phyloP scores from a whole-genome alignment of 31 red algal genomes.

The Endocladia muricata region DNA sequence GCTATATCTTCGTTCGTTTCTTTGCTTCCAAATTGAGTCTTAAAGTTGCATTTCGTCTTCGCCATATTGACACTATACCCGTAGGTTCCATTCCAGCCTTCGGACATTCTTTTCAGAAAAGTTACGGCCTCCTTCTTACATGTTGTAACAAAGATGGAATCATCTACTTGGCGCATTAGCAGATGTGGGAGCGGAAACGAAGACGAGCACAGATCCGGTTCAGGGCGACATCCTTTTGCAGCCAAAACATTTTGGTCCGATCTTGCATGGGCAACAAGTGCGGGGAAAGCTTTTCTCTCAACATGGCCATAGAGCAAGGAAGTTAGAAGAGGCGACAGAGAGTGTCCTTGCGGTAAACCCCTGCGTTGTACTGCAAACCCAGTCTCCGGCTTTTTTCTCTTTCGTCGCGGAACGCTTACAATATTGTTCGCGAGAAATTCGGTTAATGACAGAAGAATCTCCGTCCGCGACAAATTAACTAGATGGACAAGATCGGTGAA shows the following conservation, averaged over 20 bases:
- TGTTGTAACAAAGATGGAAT: slow-evolving; percentile 55
- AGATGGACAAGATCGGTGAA: slow-evolving; percentile 53
- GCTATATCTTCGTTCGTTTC: slow-evolving; percentile 27
- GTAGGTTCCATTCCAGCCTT: slow-evolving; percentile 50
- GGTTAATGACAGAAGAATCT: slow-evolving; percentile 19
- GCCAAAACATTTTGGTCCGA: too few relatives aligned
- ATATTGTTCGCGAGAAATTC: slow-evolving; percentile 53
- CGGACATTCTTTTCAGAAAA: slow-evolving; percentile 41
- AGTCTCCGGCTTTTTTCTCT: slow-evolving; percentile 14
- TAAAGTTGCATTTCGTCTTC: slow-evolving; percentile 62
- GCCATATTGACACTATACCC: slow-evolving; percentile 53
- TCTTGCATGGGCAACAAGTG: too few relatives aligned
- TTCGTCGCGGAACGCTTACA: slow-evolving; percentile 21
- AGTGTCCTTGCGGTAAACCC: slow-evolving; percentile 64
- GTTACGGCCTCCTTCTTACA: not conserved
- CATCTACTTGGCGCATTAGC: slow-evolving; percentile 73
- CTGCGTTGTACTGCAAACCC: slow-evolving; percentile 61
- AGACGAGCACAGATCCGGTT: not conserved
- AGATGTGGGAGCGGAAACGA: not conserved
- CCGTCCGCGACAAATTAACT: not conserved
- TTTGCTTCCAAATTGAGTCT: slow-evolving; percentile 8
- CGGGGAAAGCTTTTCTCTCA: slow-evolving; percentile 42
- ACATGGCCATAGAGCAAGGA: slow-evolving; percentile 70
- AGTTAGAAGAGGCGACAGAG: slow-evolving; percentile 60
- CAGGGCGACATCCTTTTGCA: too few relatives aligned